phyloP scores from a whole-genome alignment of 768 basidiomycete genomes.

The Auriscalpium vulgare region DNA sequence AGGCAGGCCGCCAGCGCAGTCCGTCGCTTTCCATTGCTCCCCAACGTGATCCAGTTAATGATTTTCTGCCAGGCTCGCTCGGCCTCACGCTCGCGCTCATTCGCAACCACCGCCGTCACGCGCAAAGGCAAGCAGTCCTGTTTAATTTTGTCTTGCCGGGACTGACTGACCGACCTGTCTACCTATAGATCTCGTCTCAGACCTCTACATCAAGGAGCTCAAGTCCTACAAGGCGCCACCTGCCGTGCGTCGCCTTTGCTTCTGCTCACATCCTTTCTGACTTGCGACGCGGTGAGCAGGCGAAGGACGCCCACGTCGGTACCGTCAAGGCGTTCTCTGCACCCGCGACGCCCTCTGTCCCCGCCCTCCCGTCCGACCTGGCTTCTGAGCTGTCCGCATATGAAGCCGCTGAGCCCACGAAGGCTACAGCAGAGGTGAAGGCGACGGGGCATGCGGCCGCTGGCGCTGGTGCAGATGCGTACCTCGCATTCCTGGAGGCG shows the following conservation, averaged over 20 bases:
- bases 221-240: constrained; percentile 80
- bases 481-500: constrained; percentile 35
- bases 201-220: constrained; percentile 84
- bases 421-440: constrained; percentile 1
- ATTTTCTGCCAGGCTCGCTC: constrained; percentile 38
- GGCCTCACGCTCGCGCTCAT: constrained; percentile 42
- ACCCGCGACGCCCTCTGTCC: constrained; percentile 68
- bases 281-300: constrained; percentile 35
- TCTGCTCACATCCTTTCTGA: background rate
- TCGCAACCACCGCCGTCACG: constrained; percentile 50
- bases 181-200: constrained; percentile 78
- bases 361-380: constrained; percentile 73
- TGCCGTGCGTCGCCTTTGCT: constrained; percentile 40
- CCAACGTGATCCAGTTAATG: background rate
- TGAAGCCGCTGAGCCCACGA: constrained; percentile 67
- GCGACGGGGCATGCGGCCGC: background rate
- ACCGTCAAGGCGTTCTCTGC: constrained; percentile 74
- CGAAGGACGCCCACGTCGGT: constrained; percentile 86
- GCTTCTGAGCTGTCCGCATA: constrained; percentile 85
- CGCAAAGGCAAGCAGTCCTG: constrained; percentile 52
- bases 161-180: background rate
- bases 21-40: constrained; percentile 19
- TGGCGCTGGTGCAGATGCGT: constrained; percentile 31
- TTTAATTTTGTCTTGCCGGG: constrained; percentile 19
- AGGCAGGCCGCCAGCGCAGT: constrained; percentile 48